Evolutionary conservation across 1,284 basidiomycete species (phyloP), one percentile per base, ranked within the genome.

Genomic region (Cerrena zonata): DNA sequence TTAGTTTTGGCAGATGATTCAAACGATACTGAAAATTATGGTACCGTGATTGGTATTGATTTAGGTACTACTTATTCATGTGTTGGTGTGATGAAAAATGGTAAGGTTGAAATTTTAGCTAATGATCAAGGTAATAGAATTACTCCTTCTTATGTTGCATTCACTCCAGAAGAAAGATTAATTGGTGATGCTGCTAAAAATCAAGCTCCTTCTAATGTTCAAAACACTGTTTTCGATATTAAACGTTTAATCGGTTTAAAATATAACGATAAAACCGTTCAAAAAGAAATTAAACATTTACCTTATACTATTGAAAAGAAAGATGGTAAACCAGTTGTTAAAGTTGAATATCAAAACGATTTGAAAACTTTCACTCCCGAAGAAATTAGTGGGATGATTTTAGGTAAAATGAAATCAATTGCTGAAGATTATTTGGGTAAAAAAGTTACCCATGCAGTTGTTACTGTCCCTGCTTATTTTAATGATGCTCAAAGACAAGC

Each of bases 401-500:
- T 98, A 55, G 77, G 71, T 55, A 98, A 98, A 81, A 98, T 99
- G 94, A 98, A 98, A 84, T 95, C 98, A 77, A 98, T 92, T 42
- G 95, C 95, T 56, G 95, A 98, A 79, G 91, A 94, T 21, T 97
- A 97, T 74, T 86, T 99, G 53, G 94, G 94, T 59, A 81, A 94
- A 69, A 90, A 93, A 71, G 95, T 99, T 69, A 94, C 91, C 49
- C 92, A 99, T 73, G 93, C 95, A 55, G 94, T 98, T 53, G 92
- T 99, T 68, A 98, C 95, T 39, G 94, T 98, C 64, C 95, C 95
- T 51, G 95, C 95, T 49, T 98, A 80, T 79, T 95, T 96, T 84
- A 98, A 98, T 73, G 94, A 99, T 75, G 92, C 94, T 67, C 95
- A 99, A 74, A 93, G 94, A 71, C 93, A 95, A 70, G 95, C 94